Base-by-base conservation (phyloP, 2,329 filamentous ascomycete species). In the Epichloe amarillans region DNA sequence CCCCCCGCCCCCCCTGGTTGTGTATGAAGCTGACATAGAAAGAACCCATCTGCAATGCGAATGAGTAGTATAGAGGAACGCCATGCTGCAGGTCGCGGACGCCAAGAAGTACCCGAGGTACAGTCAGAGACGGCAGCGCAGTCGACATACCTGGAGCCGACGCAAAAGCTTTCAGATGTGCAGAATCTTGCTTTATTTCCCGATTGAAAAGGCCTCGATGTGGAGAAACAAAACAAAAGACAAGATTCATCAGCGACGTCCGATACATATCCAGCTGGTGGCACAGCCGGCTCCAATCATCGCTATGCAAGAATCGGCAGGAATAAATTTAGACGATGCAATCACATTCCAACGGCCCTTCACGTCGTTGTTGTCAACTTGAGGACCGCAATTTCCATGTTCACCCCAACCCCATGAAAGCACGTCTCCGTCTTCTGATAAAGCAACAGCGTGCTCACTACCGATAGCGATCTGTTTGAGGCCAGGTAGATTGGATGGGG, bases 401-500 rank as follows among this genome's bases (percentile, higher is more conserved):
- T 97, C 91, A 2, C 89, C 90, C 93, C 93, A 98, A 19, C 93
- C 93, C 88, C 91, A 97, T 1, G 87, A 79, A 46, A 94, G 68
- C 1, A 95, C 80, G 47, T 83, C 77, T 1, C 80, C 80, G 19
- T 76, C 72, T 10, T 68, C 69, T 0, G 85, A 81, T 26, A 91
- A 66, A 8, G 82, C 87, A 55, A 97, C 67, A n/a, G 79, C 81
- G 66, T 98, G 93, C 66, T 97, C 93, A 62, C 91, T 96, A 0
- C 93, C 93, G 44, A 86, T 79, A 3, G 86, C 85, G n/a, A 97
- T 76, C 23, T 72, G 71, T 10, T 69, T 67, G 3, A 89, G 61
- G 1, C 63, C 61, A 0, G 83, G 82, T 1, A 94, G 63, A 23
- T 71, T 69, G 2, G 67, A 62, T 1, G 87, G 84, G 21, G 84